A percentile compares a stretch with the other conserved stretches of the same genome.
phyloP scores from a whole-genome alignment of 179 eudicot species.

The Spinacia oleracea region DNA sequence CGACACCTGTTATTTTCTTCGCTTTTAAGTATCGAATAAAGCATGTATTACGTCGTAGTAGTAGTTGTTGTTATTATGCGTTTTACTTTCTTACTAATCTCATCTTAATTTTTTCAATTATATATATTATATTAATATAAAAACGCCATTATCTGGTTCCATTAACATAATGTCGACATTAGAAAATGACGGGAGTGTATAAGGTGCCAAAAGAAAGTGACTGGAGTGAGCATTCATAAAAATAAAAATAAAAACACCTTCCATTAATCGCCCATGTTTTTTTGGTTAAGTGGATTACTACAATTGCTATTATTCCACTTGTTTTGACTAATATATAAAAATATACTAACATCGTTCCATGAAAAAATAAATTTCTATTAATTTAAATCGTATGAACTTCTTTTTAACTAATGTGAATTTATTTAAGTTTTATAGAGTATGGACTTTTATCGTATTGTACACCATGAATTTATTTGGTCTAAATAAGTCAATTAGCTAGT shows the following conservation, averaged over 20 bases:
- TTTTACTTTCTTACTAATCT: slow-evolving; percentile 14
- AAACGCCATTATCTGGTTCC: background rate
- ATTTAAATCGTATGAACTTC: too few relatives aligned
- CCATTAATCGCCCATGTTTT: slow-evolving; percentile 8
- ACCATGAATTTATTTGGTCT: too few relatives aligned
- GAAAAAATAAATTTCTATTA: too few relatives aligned
- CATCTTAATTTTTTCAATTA: background rate
- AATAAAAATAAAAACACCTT: slow-evolving; percentile 11
- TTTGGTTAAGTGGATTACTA: slow-evolving; percentile 1
- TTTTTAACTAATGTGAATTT: too few relatives aligned
- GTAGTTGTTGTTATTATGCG: slow-evolving; percentile 2
- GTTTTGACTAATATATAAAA: too few relatives aligned
- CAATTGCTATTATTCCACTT: background rate
- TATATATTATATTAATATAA: background rate
- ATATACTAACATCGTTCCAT: too few relatives aligned
- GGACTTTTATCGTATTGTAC: too few relatives aligned
- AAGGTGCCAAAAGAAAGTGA: slow-evolving; percentile 23
- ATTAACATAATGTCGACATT: slow-evolving; percentile 27
- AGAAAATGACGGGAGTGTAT: slow-evolving; percentile 26
- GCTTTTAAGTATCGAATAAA: slow-evolving; percentile 1
- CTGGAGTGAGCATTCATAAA: slow-evolving; percentile 19
- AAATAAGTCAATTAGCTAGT: too few relatives aligned
- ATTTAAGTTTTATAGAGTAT: too few relatives aligned
- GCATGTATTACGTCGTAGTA: slow-evolving; percentile 19
- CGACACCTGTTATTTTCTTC: background rate